Evolutionary conservation across 352 stramenopile species (phyloP), one percentile per base, ranked within the genome.

Genomic region (Phytophthora agathidicida): DNA sequence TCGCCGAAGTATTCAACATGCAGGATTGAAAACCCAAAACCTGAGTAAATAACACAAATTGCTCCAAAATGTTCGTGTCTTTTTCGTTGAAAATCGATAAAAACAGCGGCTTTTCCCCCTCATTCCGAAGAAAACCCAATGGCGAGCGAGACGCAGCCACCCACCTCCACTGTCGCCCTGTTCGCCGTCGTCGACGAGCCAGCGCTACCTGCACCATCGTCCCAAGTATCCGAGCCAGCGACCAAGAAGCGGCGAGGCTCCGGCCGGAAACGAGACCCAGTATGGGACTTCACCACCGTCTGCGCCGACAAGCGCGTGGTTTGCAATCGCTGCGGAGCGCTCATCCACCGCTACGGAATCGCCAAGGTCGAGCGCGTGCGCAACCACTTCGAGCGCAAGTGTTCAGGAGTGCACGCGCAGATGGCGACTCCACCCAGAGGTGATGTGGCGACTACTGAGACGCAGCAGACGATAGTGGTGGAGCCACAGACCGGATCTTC

Each of bases 311-410:
- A 88, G 52, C 65, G 71, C 7, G 80, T 89, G 39, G 50, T 87
- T n/a, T 89, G 80, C 61, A 89, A 89, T 60, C 77, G 73, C 60
- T 89, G 80, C 55, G 52, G 37, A 10, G 36, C 41, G 14, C 41
- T 89, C 32, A 89, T 89, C 58, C 81, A 91, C 48, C 77, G 79
- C 30, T 86, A 89, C 49, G 81, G 81, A 16, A 75, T 74, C 30
- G 69, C 77, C 42, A 91, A 91, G 33, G 81, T 91, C 7, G 81
- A 91, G 65, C 78, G 81, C 11, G 81, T 91, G 62, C 78, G 81
- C 43, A 69, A 68, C 23, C 81, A 91, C 49, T 91, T 91, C 57
- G 65, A 86, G 38, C 80, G 80, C 60, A 82, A 79, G 28, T 91
- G 80, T 37, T 30, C 75, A 51, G 66, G 41, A 50, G 43, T 28